These are phyloP conservation scores for Leccinum fibrillosum DNA, from an alignment of 768 basidiomycete genomes.

Conservation along the genomic window DNA sequence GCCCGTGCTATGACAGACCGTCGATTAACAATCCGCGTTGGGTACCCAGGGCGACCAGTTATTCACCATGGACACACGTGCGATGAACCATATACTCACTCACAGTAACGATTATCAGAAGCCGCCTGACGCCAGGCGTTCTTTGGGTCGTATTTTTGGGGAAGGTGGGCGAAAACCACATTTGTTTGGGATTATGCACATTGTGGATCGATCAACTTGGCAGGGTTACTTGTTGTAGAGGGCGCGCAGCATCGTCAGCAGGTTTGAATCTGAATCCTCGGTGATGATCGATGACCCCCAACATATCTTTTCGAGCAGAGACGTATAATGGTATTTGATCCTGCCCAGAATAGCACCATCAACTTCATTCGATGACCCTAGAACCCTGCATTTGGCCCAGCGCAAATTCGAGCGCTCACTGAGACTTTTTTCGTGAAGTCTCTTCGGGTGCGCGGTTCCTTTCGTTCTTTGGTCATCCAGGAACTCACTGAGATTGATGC, in stretches of 20 bases:
- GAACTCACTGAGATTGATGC: neutral
- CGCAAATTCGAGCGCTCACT: conserved; percentile 56
- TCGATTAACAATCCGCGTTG: neutral
- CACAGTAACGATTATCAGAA: conserved; percentile 58
- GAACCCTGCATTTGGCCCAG: conserved; percentile 67
- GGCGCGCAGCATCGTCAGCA: conserved; percentile 40
- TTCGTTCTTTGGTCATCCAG: neutral
- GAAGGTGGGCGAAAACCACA: conserved; percentile 22
- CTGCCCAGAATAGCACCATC: no score
- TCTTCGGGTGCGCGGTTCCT: neutral
- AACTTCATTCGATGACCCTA: conserved; percentile 8
- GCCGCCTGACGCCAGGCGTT: conserved; percentile 36
- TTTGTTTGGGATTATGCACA: neutral
- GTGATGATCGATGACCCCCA: neutral
- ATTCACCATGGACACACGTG: conserved; percentile 58
- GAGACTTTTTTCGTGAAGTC: conserved; percentile 57
- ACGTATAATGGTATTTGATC: conserved; percentile 28
- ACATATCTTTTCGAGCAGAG: conserved; percentile 7
- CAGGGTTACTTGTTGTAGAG: conserved; percentile 51
- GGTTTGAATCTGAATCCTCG: conserved; percentile 16
- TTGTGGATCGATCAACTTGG: neutral
- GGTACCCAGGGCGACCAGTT: conserved; percentile 36
- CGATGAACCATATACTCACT: conserved; percentile 60
- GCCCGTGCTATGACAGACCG: neutral
- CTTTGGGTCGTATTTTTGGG: conserved; percentile 41